Base-by-base conservation (phyloP, 164 flowering plant genomes). In the Tinospora cordifolia region DNA sequence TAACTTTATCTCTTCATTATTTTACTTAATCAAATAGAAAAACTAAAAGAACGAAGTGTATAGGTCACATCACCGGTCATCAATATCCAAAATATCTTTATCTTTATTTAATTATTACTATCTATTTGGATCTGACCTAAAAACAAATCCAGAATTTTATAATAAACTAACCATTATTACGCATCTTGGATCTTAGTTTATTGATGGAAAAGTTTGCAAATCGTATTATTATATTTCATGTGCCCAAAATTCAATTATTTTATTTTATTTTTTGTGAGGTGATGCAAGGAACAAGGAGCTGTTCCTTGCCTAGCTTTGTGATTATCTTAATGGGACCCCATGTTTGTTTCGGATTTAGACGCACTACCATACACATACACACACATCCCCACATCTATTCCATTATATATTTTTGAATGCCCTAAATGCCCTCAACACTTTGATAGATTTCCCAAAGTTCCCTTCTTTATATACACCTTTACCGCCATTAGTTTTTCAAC, bases 401-500 rank as follows among this genome's bases (percentile, higher is more conserved):
- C n/a, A 54, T 54, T 21, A 19, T 19, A 54, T 17, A 54, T 15
- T 54, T 54, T 54, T 21, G 9, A 54, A 5, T 54, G 60, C 8
- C 60, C 4, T 3, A 54, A 54, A 54, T 54, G 21, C 60, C 60
- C 60, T 54, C n/a, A 6, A n/a, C 6, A 54, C 0, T 4, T 30
- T 30, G 1, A 54, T 54, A n/a, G 24, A 9, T 19, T 54, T 54
- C 5, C n/a, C 60, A 54, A 54, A 9, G 25, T 6, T 8, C 22
- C 60, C 60, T 9, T 54, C 60, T 19, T 19, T 54, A 54, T 54
- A 54, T 54, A 44, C 12, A 0, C 47, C 14, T 44, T 10, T 44
- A 44, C 12, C 9, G 14, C 47, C 9, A 14, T n/a, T 73, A 13
- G 71, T 68, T 70, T 71, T 70, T 70, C 36, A 30, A 30, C 36